Base-by-base conservation (phyloP, 305 asterid species). In the Fraxinus baroniana region DNA sequence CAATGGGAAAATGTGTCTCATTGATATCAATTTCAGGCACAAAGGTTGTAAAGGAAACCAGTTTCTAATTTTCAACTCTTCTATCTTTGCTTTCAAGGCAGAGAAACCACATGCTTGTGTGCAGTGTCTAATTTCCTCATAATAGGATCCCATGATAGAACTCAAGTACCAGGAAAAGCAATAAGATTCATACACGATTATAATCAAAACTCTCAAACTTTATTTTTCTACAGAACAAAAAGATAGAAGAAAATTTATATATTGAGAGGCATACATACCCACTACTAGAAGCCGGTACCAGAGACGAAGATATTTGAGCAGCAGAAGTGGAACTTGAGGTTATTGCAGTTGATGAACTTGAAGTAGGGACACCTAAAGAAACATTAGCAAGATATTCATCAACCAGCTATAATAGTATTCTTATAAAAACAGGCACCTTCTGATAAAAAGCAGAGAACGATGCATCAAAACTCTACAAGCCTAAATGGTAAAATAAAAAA, bases 281-380 rank as follows among this genome's bases (percentile, higher is more conserved):
- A 79, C 94, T 90, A 84, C 92, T 90, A 71, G 94, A 89, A 84
- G 95, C 85, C 79, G 86, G 89, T 84, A 83, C 91, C 78, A 90
- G 82, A 35, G 90, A 77, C 20, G 97, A 87, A 81, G 98, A 85
- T 71, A 91, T 86, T 88, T 89, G 98, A 85, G 93, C 85, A 83
- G 97, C 85, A 89, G 94, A 86, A 83, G 84, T 86, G 82, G 97
- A 66, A 80, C 79, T 87, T 84, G 92, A 77, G 85, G 86, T 87
- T 79, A 80, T 85, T 83, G 93, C 86, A 79, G 80, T 79, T 68
- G 91, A 82, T 86, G 95, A 89, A 82, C 93, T 87, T 79, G 83
- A 84, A 82, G 85, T 77, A 33, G 93, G 74, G 28, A 62, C 78
- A 60, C 96, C 97, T 87, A 55, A 35, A 84, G 22, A 71, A 60